Percentiles rank a stretch among this genome's conserved stretches.
Evolutionary conservation across 306 rosid genomes (phyloP).

Genomic region (Oemleria cerasiformis): DNA sequence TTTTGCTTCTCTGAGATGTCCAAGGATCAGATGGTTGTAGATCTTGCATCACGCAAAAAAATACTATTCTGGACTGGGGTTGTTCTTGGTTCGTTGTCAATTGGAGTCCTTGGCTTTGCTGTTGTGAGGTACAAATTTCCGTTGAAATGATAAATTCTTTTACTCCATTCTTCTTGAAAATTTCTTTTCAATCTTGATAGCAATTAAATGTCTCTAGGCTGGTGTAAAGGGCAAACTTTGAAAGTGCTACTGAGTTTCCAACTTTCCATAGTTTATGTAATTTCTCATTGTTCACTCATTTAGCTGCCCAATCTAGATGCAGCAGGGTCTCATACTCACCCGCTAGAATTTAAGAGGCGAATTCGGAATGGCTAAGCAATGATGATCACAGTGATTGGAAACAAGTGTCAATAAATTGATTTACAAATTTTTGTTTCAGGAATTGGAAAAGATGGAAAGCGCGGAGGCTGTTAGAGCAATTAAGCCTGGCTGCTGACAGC

Average conservation of each 20-base stretch:
- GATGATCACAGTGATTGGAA: too few species aligned
- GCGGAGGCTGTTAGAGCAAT: conserved; percentile 41
- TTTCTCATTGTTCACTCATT: too few species aligned
- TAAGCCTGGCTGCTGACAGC: conserved; percentile 29
- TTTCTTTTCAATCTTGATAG: background rate
- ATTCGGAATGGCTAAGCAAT: too few species aligned
- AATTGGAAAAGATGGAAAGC: conserved; percentile 35
- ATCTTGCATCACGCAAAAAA: conserved; percentile 51
- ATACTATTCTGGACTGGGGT: conserved; percentile 60
- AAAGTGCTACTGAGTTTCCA: too few species aligned
- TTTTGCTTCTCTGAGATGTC: too few species aligned
- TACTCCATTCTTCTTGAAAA: background rate
- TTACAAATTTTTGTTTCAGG: background rate
- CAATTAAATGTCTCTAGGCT: background rate
- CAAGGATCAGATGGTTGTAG: conserved; percentile 79
- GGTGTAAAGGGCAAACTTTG: background rate
- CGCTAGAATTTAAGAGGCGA: too few species aligned
- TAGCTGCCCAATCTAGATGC: too few species aligned
- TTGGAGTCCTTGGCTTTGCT: conserved; percentile 78
- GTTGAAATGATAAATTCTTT: background rate
- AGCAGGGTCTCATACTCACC: too few species aligned
- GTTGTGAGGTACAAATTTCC: conserved; percentile 46
- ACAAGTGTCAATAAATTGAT: conserved; percentile 6
- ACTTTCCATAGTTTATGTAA: background rate
- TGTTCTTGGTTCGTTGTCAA: conserved; percentile 60